Evolutionary conservation across 2,329 filamentous ascomycete genomes (phyloP), one percentile per base, ranked within the genome.

Genomic region (Ustulina deusta): DNA sequence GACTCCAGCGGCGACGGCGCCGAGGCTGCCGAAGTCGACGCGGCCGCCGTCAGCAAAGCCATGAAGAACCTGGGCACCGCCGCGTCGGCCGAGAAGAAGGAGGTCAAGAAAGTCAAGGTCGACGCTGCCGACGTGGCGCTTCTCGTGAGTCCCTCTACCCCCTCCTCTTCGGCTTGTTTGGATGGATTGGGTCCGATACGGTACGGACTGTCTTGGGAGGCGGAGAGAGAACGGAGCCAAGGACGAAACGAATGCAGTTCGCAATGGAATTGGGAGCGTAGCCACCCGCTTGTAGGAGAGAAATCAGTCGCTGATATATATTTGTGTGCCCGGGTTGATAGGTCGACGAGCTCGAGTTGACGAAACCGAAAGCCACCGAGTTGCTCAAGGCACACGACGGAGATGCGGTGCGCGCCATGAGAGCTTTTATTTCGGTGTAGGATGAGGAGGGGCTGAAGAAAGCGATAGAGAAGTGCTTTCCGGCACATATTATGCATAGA

Each of bases 341-440:
- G 89, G 83, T 91, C 13, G 88, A 92, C 55, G 86, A 94, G 77
- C 84, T 94, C 36, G 92, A 95, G 69, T 77, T 95, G 40, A 81
- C 87, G 1, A 94, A 93, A 79, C 73, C 82, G 2, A 93, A 90
- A 78, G 93, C 91, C 1, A 94, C 90, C 1, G 92, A 95, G 68
- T 79, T 95, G 58, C 83, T 96, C 5, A 90, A 89, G 78, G 83
- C 86, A 5, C 84, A 94, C 74, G 91, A 93, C 57, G 93, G 92
- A 2, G 85, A 93, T 75, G 87, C 86, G 1, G 84, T 90, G 44
- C 85, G 87, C 78, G 91, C 91, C 1, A 86, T 95, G 83, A 85
- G 80, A 66, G 87, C 89, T 0, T 93, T 79, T 63, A 75, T 84
- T 17, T 61, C 72, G 4, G 69, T 70, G 10, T 76, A 32, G 57